Evolutionary conservation across 768 basidiomycete species (phyloP), one percentile per base, ranked within the genome.

Genomic region (Leccinellum rugosiceps): DNA sequence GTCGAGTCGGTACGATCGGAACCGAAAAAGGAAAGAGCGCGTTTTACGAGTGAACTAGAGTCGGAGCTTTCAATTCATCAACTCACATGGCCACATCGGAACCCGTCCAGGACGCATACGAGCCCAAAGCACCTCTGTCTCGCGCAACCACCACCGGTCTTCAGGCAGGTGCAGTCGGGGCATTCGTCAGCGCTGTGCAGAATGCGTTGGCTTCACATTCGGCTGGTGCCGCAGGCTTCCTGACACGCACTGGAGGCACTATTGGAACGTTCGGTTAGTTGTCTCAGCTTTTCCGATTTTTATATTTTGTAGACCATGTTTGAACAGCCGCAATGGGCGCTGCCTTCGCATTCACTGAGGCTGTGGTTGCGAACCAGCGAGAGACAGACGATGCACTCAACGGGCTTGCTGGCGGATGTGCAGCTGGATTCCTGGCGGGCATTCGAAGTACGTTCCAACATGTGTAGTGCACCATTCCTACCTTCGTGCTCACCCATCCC

Each of bases 391-490:
- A 98, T 70, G 78, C 87, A 43, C 65, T 90, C 59, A 97, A 94
- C 65, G 88, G 90, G 50, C 88, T 87, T 47, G 84, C 84, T 52
- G 94, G 90, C 54, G 94, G 89, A 55, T 96, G 94, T 75, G 94
- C 94, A 49, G 94, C 94, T 52, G 94, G 94, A 47, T 93, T 96
- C 75, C 75, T 96, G 60, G 92, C 92, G 30, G 94, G 94, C 53
- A 74, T 95, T 56, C 82, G 91, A 78, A 81, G 92, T 93, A 65
- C 41, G 82, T 56, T 49, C 38, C 11, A 23, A 44, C 3, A 23
- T 31, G 51, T 54, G 50, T 17, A 45, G 46, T 45, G 53, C 10
- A 41, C 41, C 41, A 43, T 19, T 31, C 14, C 28, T 31, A 21
- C 41, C 21, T 55, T 34, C 50, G 58, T 52, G 25, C 61, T 68